Base-by-base conservation (phyloP, 208 protist species). In the Trypanosoma cruzi region DNA sequence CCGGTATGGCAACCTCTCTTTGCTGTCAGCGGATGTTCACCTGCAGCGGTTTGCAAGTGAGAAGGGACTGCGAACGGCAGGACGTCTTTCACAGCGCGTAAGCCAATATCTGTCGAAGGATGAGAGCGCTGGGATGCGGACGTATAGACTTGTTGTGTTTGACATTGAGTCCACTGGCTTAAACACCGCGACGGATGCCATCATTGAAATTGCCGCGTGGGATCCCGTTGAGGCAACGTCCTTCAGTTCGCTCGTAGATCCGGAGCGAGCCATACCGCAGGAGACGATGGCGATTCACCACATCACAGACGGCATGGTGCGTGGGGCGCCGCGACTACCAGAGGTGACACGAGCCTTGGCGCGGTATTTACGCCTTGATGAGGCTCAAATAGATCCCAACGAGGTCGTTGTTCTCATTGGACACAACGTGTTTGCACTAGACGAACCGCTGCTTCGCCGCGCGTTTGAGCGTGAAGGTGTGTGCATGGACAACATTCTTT, bases 161-260 rank as follows among this genome's bases (percentile, higher is more conserved):
- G 92, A 97, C 62, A 65, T 97, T 22, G 92, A 97, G 77, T 93
- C 88, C 36, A 97, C 92, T 1, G 92, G 92, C 29, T 81, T 97
- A 28, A 94, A 94, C 67, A 68, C 81, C 1, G 53, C 75, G 29
- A 92, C 86, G 20, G 92, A 97, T 46, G 80, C 74, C 20, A 90
- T 97, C 16, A 81, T 97, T 48, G 92, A 97, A 52, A 71, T 97
- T 49, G 89, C 84, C 26, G 59, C 94, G 29, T 97, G 80, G 59
- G 92, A 97, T 69, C 92, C 92, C 0, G 75, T 95, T 20, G 85
- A 91, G 69, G 81, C 89, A 54, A 84, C 54, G 0, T 82, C 81
- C 18, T 97, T 95, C 60, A 77, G 80, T 57, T 89, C 87, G 6
- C 75, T 97, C 31, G 77, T 97, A 4, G 85, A 94, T 46, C 92